phyloP scores from a whole-genome alignment of 805 yeast species.

The Lachancea sp. region DNA sequence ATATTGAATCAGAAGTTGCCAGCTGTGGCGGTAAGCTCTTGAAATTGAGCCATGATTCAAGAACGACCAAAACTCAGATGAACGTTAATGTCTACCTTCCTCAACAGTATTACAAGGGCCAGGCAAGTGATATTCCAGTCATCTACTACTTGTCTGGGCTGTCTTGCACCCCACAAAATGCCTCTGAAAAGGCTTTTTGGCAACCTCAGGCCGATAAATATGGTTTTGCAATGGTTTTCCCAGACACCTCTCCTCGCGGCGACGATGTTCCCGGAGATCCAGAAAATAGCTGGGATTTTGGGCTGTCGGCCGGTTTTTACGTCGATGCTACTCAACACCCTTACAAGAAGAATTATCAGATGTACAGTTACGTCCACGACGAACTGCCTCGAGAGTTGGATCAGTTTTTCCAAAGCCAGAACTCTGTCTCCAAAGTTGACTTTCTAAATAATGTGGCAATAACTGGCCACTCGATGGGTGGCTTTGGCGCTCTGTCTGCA shows the following conservation, averaged over 20 bases:
- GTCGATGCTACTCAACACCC: constrained; percentile 74
- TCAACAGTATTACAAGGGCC: constrained; percentile 35
- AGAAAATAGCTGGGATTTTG: constrained; percentile 69
- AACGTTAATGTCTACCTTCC: constrained; percentile 82
- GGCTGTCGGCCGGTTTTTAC: constrained; percentile 93
- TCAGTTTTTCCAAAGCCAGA: constrained; percentile 31
- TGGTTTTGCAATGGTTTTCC: constrained; percentile 85
- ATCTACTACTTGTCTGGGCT: constrained; percentile 79
- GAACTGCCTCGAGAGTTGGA: constrained; percentile 59
- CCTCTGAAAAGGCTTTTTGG: constrained; percentile 87
- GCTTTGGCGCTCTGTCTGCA: constrained; percentile 81
- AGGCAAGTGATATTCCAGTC: constrained; percentile 51
- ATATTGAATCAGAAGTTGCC: constrained; percentile 44
- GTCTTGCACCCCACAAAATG: constrained; percentile 90
- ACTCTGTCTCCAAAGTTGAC: constrained; percentile 42
- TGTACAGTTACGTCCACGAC: constrained; percentile 75
- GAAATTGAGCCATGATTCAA: constrained; percentile 71
- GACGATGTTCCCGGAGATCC: constrained; percentile 68
- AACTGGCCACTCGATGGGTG: constrained; percentile 99
- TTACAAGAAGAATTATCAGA: constrained; percentile 66
- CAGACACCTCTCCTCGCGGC: constrained; percentile 96
- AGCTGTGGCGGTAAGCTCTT: constrained; percentile 70
- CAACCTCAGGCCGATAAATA: constrained; percentile 72
- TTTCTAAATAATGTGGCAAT: constrained; percentile 54
- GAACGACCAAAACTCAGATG: constrained; percentile 63